Percentiles rank a stretch among this genome's conserved stretches.
Evolutionary conservation across 1,284 basidiomycete genomes (phyloP).

Genomic region (Ustilago bromivora): DNA sequence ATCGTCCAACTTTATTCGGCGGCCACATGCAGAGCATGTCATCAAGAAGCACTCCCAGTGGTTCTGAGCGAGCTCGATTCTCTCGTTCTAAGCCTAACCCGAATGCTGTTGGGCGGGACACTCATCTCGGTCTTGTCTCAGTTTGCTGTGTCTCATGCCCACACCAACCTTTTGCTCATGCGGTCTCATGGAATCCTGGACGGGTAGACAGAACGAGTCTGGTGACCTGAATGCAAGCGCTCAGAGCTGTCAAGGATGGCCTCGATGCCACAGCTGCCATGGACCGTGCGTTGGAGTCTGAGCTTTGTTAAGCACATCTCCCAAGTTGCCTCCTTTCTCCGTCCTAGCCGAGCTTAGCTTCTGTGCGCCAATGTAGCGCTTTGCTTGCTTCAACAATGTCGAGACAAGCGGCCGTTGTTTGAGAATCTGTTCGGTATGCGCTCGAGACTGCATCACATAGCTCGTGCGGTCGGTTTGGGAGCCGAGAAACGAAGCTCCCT

Average conservation of each 20-base stretch:
- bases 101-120: too few species aligned
- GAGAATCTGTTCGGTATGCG: not conserved
- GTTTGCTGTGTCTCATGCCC: too few species aligned
- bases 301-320: slow-evolving; percentile 7
- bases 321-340: slow-evolving; percentile 1
- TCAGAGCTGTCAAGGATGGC: not conserved
- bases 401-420: not conserved
- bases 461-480: not conserved
- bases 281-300: slow-evolving; percentile 3
- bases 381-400: not conserved
- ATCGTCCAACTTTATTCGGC: too few species aligned
- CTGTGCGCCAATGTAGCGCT: slow-evolving; percentile 6
- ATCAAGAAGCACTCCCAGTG: too few species aligned
- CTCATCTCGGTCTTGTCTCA: too few species aligned
- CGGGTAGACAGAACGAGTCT: not conserved
- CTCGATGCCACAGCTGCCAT: not conserved
- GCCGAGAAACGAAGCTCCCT: not conserved
- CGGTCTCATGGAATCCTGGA: too few species aligned
- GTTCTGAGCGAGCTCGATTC: too few species aligned
- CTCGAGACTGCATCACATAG: not conserved
- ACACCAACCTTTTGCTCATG: too few species aligned
- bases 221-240: not conserved
- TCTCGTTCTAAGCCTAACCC: too few species aligned
- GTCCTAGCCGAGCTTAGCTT: not conserved
- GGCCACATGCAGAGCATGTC: too few species aligned